A percentile compares a stretch with the other conserved stretches of the same genome.
phyloP scores from a whole-genome alignment of 2,329 filamentous ascomycete genomes.

The Paecilomyces formosus region DNA sequence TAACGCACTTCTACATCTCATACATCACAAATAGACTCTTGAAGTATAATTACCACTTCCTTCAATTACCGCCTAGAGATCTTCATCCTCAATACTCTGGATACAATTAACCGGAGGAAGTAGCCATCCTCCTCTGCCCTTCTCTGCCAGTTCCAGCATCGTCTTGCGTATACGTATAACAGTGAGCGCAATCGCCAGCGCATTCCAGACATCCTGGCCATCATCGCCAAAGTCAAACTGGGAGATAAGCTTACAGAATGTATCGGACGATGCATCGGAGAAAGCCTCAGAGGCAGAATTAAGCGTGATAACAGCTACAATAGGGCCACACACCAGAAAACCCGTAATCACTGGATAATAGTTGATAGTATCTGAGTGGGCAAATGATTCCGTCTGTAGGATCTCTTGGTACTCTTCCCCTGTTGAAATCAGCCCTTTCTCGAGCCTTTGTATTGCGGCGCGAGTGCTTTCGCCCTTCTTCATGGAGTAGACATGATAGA shows the following conservation, averaged over 20 bases:
- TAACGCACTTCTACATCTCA: background rate
- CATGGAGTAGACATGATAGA: slow-evolving; percentile 40
- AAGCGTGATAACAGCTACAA: slow-evolving; percentile 47
- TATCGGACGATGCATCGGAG: slow-evolving; percentile 9
- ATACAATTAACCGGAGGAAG: slow-evolving; percentile 4
- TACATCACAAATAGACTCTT: background rate
- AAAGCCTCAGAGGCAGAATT: slow-evolving; percentile 30
- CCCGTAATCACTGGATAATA: slow-evolving; percentile 46
- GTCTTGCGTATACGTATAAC: slow-evolving; percentile 47
- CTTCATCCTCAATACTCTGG: slow-evolving; percentile 2
- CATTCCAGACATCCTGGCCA: slow-evolving; percentile 55
- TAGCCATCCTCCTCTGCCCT: slow-evolving; percentile 11
- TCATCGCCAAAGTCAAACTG: slow-evolving; percentile 47
- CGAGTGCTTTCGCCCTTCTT: slow-evolving; percentile 30
- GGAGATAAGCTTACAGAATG: slow-evolving; percentile 33
- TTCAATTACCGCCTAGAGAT: background rate
- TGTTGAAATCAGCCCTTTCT: slow-evolving; percentile 9
- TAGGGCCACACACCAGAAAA: slow-evolving; percentile 46
- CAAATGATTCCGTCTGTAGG: background rate
- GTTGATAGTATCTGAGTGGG: slow-evolving; percentile 8
- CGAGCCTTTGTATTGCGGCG: slow-evolving; percentile 35
- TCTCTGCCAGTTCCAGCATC: slow-evolving; percentile 38
- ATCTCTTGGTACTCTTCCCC: background rate
- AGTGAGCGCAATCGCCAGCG: slow-evolving; percentile 49
- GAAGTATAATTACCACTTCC: background rate